Conservation (phyloP, 768 basidiomycete genomes). For the Leccinum fibrillosum region DNA sequence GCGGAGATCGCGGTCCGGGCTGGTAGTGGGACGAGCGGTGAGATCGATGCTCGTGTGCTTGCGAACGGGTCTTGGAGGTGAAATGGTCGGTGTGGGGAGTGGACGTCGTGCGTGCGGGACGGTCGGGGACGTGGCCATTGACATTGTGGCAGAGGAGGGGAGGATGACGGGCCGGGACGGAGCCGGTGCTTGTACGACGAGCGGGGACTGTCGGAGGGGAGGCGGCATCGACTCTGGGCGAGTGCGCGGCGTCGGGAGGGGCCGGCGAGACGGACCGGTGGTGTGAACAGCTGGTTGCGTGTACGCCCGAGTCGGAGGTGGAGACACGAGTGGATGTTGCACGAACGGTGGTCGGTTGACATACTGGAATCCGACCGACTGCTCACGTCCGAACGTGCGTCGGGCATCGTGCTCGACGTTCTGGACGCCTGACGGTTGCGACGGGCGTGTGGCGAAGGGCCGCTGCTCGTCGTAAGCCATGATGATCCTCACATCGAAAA, state of each 20-base stretch:
- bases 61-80: neutral
- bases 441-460: conserved; percentile 5
- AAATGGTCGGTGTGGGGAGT: conserved; percentile 18
- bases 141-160: conserved; percentile 19
- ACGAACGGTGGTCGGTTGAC: conserved; percentile 3
- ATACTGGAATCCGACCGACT: conserved; percentile 22
- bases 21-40: conserved; percentile 9
- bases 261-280: conserved; percentile 24
- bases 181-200: conserved; percentile 29
- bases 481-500: conserved; percentile 10
- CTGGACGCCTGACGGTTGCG: conserved; percentile 9
- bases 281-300: conserved; percentile 8
- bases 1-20: conserved; percentile 18
- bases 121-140: conserved; percentile 9
- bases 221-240: conserved; percentile 28
- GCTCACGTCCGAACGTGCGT: conserved; percentile 1
- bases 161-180: conserved; percentile 32
- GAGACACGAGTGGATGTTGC: conserved; percentile 8
- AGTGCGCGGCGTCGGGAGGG: conserved; percentile 28
- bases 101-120: conserved; percentile 19
- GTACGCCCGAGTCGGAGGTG: conserved; percentile 6
- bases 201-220: conserved; percentile 12
- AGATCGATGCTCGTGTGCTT: conserved; percentile 28
- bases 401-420: conserved; percentile 12
- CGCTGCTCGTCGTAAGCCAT: conserved; percentile 26